These are phyloP conservation scores for Clarireedia homoeocarpa DNA, from an alignment of 2,329 filamentous ascomycete genomes.

Conservation along the genomic window DNA sequence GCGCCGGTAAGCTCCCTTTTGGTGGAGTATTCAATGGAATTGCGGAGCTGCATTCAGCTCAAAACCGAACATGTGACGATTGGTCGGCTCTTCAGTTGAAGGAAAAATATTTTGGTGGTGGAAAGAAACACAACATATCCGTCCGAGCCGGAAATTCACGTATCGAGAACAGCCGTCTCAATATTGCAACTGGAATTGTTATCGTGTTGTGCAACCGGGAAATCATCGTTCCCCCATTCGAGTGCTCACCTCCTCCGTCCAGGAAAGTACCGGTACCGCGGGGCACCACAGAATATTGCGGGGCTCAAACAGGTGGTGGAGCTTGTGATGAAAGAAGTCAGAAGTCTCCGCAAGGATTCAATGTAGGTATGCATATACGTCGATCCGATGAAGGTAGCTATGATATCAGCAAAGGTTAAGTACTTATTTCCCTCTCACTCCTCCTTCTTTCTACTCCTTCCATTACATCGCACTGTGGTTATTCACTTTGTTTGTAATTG, in stretches of 20 bases:
- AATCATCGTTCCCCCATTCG: conserved; percentile 17
- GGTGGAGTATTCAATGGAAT: not conserved
- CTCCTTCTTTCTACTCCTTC: not conserved
- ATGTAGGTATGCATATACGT: not conserved
- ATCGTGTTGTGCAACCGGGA: conserved; percentile 12
- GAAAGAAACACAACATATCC: conserved; percentile 2
- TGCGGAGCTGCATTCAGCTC: not conserved
- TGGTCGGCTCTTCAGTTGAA: not conserved
- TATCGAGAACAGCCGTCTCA: too few species aligned
- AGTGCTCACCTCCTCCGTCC: conserved; percentile 10
- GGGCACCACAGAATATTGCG: conserved; percentile 1
- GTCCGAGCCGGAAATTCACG: not conserved
- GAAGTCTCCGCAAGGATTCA: not conserved
- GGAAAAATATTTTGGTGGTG: conserved; percentile 7
- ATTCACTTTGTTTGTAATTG: not conserved
- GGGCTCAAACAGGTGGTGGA: not conserved
- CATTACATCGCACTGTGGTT: not conserved
- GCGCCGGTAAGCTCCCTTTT: too few species aligned
- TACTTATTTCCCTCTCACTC: not conserved
- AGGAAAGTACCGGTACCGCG: conserved; percentile 7
- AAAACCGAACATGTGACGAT: too few species aligned
- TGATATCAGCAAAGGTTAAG: conserved; percentile 1
- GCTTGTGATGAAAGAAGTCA: not conserved
- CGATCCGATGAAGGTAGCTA: not conserved
- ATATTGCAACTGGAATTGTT: too few species aligned